phyloP scores from a whole-genome alignment of 2,329 filamentous ascomycete genomes.

The Colletotrichum lupini region DNA sequence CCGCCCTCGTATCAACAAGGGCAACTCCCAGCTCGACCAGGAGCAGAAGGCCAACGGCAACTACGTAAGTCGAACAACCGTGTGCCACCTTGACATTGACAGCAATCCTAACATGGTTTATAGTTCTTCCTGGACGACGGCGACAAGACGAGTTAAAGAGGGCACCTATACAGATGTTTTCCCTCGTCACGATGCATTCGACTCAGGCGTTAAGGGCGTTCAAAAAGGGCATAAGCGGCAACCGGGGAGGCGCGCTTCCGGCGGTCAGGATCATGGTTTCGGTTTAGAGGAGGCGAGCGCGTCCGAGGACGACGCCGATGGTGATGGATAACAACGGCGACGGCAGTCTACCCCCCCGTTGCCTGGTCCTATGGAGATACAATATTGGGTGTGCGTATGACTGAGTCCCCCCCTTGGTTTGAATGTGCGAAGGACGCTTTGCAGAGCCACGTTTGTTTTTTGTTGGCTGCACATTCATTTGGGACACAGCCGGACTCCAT shows the following conservation, averaged over 20 bases:
- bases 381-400: constrained; percentile 15
- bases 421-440: constrained; percentile 7
- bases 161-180: constrained; percentile 48
- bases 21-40: constrained; percentile 93
- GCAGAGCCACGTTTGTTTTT: constrained; percentile 14
- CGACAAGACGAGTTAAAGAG: constrained; percentile 70
- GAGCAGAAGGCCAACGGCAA: constrained; percentile 96
- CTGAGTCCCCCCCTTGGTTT: neutral
- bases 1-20: constrained; percentile 98
- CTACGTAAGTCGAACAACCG: constrained; percentile 72
- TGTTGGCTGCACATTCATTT: constrained; percentile 2
- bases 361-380: constrained; percentile 65
- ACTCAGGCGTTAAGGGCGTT: constrained; percentile 63
- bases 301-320: constrained; percentile 72
- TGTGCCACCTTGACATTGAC: constrained; percentile 18
- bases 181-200: constrained; percentile 51
- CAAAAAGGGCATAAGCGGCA: constrained; percentile 53
- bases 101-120: constrained; percentile 36
- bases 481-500: constrained; percentile 42
- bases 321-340: constrained; percentile 65
- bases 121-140: constrained; percentile 94
- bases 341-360: constrained; percentile 76
- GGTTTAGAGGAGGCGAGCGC: constrained; percentile 59
- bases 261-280: constrained; percentile 44
- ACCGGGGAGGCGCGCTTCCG: constrained; percentile 42